phyloP scores from a whole-genome alignment of 2,329 filamentous ascomycete species.

The Aspergillus sp. region DNA sequence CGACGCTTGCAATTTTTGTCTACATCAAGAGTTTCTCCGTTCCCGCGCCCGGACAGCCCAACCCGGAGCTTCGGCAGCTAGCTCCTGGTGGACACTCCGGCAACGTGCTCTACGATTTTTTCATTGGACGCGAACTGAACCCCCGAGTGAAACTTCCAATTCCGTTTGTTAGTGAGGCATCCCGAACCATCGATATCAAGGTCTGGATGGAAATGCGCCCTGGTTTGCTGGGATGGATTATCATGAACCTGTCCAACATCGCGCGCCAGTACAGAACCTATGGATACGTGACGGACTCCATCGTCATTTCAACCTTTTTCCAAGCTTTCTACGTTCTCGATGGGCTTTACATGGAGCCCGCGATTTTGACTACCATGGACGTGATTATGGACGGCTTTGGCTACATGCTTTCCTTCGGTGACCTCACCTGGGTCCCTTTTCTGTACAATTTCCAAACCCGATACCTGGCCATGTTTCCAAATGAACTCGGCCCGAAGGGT shows the following conservation, averaged over 20 bases:
- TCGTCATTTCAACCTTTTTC: slow-evolving; percentile 72
- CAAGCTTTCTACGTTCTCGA: slow-evolving; percentile 85
- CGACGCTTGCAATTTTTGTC: slow-evolving; percentile 70
- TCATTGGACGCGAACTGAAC: slow-evolving; percentile 93
- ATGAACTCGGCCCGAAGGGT: slow-evolving; percentile 70
- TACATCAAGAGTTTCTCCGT: slow-evolving; percentile 83
- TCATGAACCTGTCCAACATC: slow-evolving; percentile 80
- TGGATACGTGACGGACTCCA: slow-evolving; percentile 81
- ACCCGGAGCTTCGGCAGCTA: slow-evolving; percentile 71
- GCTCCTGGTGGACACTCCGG: slow-evolving; percentile 79
- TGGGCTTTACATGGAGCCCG: slow-evolving; percentile 80
- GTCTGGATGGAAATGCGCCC: slow-evolving; percentile 87
- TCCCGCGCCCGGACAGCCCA: slow-evolving; percentile 59
- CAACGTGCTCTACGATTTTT: slow-evolving; percentile 92
- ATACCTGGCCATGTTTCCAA: slow-evolving; percentile 79
- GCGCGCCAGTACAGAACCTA: slow-evolving; percentile 85
- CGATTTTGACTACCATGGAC: slow-evolving; percentile 91
- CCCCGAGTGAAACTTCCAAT: slow-evolving; percentile 68
- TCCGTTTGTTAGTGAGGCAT: slow-evolving; percentile 66
- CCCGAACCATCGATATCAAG: slow-evolving; percentile 78
- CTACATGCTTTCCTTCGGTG: slow-evolving; percentile 91
- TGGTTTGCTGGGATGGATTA: slow-evolving; percentile 83
- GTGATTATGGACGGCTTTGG: slow-evolving; percentile 92
- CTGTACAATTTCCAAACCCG: slow-evolving; percentile 80
- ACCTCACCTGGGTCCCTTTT: slow-evolving; percentile 90